Conservation (phyloP, 192 early-diverging fungal genomes). For the Spizellomyces punctatus region DNA sequence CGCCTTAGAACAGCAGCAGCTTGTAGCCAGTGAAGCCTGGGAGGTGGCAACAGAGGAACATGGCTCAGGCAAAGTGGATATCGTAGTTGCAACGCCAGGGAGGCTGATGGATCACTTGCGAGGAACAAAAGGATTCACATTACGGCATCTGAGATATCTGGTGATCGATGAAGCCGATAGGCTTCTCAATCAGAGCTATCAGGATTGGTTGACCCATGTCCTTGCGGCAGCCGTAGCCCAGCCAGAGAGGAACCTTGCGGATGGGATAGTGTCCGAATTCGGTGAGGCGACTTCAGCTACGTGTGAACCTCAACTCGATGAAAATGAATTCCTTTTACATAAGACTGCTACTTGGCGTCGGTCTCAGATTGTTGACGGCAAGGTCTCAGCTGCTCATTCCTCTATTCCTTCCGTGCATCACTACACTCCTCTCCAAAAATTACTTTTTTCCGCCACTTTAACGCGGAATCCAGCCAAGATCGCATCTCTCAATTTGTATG, state of each 20-base stretch:
- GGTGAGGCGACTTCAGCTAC: constrained; percentile 33
- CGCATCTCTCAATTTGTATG: constrained; percentile 73
- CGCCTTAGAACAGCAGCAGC: constrained; percentile 61
- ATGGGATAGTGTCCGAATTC: background rate
- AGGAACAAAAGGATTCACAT: constrained; percentile 81
- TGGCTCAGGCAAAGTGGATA: constrained; percentile 77
- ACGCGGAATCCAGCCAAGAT: constrained; percentile 93
- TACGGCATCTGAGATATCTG: constrained; percentile 90
- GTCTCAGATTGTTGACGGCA: constrained; percentile 2
- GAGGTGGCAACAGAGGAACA: constrained; percentile 38
- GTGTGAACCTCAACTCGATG: constrained; percentile 9
- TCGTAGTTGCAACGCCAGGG: constrained; percentile 94
- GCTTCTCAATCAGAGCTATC: constrained; percentile 86
- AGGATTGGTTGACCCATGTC: constrained; percentile 86
- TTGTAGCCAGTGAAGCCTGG: constrained; percentile 26
- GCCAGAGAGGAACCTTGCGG: background rate
- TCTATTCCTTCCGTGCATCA: constrained; percentile 18
- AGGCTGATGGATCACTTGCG: constrained; percentile 88
- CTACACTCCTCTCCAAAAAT: constrained; percentile 73
- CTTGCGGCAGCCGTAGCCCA: constrained; percentile 49
- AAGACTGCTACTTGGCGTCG: constrained; percentile 28
- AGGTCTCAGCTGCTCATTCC: background rate
- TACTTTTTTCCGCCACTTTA: constrained; percentile 94
- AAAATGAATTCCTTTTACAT: constrained; percentile 32
- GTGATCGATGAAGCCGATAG: constrained; percentile 98